Base-by-base conservation (phyloP, 305 asterid genomes). In the Solanum hybrid region DNA sequence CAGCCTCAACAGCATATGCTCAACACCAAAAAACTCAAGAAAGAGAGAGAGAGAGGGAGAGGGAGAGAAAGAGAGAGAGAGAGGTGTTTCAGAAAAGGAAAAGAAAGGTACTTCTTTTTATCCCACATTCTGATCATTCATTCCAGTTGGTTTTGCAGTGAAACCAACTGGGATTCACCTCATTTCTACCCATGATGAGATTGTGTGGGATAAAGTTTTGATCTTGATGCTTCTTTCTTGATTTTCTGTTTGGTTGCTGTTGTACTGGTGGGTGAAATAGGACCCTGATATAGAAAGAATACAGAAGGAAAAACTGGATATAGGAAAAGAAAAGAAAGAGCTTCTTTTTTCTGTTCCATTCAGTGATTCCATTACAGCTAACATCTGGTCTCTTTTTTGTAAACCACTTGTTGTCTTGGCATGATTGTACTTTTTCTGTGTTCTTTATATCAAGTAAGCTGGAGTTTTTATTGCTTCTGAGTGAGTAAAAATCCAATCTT, bases 101-200 rank as follows among this genome's bases (percentile, higher is more conserved):
- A 84, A 69, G 87, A 89, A 90, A 92, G 89, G 91, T 90, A 89
- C 85, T 56, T 90, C 89, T 72, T 91, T 91, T 90, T 90, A 90
- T 91, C 91, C 92, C 88, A 87, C 91, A 78, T 89, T 89, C 90
- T 91, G 92, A 92, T 95, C 84, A 94, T 95, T 93, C 95, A 90
- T 93, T 94, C 95, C 96, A 94, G 94, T 93, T 95, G 96, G 92
- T 88, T 92, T 95, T 92, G 87, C 89, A 90, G 93, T 90, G 92
- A 90, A 91, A 91, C 93, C 95, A 92, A 90, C 94, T 91, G 93
- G 93, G 91, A 91, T 92, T 91, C 87, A 72, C 75, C 90, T 90
- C 88, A 77, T 79, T 77, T 85, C 86, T 92, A 88, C 86, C 79
- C 89, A 88, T 94, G 79, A 87, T 90, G 86, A 92, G 79, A 89